Conservation (phyloP, 495 filamentous ascomycete genomes). For the Aspergillus ostianus region DNA sequence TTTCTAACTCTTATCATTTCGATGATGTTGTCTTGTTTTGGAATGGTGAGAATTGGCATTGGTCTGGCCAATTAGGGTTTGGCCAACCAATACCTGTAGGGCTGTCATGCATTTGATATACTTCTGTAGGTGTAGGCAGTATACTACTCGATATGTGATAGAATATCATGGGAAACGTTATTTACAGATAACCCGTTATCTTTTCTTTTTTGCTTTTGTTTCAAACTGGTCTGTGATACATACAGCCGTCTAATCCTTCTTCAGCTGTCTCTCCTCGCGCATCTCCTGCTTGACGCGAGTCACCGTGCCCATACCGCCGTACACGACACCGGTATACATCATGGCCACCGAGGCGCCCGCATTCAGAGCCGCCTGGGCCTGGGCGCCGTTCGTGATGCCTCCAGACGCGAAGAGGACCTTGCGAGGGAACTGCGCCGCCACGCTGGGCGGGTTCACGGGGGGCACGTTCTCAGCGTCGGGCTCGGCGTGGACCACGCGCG, state of each 20-base stretch:
- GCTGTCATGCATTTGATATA: not conserved
- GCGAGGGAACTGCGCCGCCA: slow-evolving; percentile 33
- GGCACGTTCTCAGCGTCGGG: slow-evolving; percentile 19
- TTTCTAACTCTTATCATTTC: too few species aligned
- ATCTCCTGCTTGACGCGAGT: slow-evolving; percentile 87
- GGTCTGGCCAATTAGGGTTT: not conserved
- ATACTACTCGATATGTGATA: not conserved
- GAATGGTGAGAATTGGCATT: not conserved
- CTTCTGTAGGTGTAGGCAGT: not conserved
- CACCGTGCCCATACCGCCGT: slow-evolving; percentile 81
- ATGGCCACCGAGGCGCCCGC: slow-evolving; percentile 86
- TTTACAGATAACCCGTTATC: not conserved
- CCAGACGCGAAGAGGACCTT: slow-evolving; percentile 93
- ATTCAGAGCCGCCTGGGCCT: slow-evolving; percentile 74
- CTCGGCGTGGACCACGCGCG: slow-evolving; percentile 10
- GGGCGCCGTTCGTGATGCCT: slow-evolving; percentile 80
- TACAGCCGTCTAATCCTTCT: slow-evolving; percentile 12
- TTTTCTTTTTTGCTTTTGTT: not conserved
- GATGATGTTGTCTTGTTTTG: not conserved
- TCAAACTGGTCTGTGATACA: not conserved
- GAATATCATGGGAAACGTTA: not conserved
- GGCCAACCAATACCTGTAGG: not conserved
- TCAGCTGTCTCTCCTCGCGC: slow-evolving; percentile 51
- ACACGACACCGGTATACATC: slow-evolving; percentile 80
- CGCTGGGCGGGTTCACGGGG: slow-evolving; percentile 11